Evolutionary conservation across 2,329 filamentous ascomycete genomes (phyloP), one percentile per base, ranked within the genome.

Genomic region (Metarhizium brunneum): DNA sequence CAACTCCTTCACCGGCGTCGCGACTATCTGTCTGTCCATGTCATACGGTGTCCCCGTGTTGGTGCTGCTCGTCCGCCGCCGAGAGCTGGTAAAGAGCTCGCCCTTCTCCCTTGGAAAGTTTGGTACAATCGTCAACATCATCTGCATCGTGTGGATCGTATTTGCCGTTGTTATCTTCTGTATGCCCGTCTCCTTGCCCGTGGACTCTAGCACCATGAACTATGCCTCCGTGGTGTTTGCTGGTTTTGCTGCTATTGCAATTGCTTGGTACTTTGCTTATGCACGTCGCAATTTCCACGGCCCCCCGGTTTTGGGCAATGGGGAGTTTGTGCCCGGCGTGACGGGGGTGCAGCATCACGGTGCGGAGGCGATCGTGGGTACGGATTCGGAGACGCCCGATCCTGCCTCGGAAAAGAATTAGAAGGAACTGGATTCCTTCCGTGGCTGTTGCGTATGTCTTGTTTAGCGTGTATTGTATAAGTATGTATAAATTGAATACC

Each of bases 21-120:
- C 87, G 1, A 91, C 87, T 4, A 90, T 92, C 66, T 90, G 87
- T 60, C 79, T 92, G 0, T 86, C 83, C 0, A 83, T 84, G 4
- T 89, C 86, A 0, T 92, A 92, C 67, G 87, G 85, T 14, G 77
- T 90, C 16, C 88, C 88, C 0, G 89, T 92, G 54, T 71, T 90
- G 11, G 84, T 92, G 56, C 86, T 79, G 11, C 71, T 92, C 3
- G 62, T 90, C 1, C 81, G 85, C 16, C 78, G 84, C 10, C 80
- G 88, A n/a, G 76, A 80, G 53, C 78, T 82, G 40, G 81, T 91
- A n/a, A 75, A 76, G 52, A 71, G 84, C 61, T 88, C 86, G 0
- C 77, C 80, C 0, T 92, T 81, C 66, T 85, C 85, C 0, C 79
- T 92, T 0, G 87, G 88, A 4, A 77, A 71, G 49, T 85, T 89